A percentile compares a stretch with the other conserved stretches of the same genome.
phyloP scores from a whole-genome alignment of 2,329 filamentous ascomycete species.

The Paradendryphiella salina region DNA sequence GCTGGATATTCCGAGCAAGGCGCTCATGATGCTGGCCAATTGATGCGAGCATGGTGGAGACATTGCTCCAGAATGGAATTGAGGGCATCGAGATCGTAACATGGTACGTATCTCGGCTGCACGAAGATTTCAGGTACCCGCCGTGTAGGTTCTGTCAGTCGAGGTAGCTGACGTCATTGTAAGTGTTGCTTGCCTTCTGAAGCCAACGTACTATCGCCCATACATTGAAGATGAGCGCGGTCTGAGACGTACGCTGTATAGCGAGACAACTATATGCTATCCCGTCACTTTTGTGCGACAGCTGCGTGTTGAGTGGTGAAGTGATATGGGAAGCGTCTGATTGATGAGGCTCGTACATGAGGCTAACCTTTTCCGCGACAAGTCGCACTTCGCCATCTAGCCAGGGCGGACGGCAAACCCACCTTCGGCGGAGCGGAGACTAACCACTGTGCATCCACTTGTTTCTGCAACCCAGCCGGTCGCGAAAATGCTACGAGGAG shows the following conservation, averaged over 20 bases:
- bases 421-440: constrained; percentile 27
- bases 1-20: neutral
- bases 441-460: constrained; percentile 22
- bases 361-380: constrained; percentile 10
- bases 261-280: neutral
- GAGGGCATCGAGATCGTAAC: neutral
- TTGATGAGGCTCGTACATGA: constrained; percentile 6
- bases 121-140: constrained; percentile 2
- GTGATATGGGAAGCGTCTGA: constrained; percentile 4
- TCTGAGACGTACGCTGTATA: neutral
- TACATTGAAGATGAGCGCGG: neutral
- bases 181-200: neutral
- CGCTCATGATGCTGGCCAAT: neutral
- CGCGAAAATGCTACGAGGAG: constrained; percentile 22
- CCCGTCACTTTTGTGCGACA: neutral
- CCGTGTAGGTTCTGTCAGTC: neutral
- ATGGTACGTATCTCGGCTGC: neutral
- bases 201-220: neutral
- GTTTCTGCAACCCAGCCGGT: constrained; percentile 19
- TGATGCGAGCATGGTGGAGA: neutral
- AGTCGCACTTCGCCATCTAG: constrained; percentile 7
- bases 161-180: constrained; percentile 5
- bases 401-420: constrained; percentile 13
- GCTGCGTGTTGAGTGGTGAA: neutral
- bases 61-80: neutral